Evolutionary conservation across 108 stramenopile genomes (phyloP), one percentile per base, ranked within the genome.

Genomic region (Nitzschia sp.): DNA sequence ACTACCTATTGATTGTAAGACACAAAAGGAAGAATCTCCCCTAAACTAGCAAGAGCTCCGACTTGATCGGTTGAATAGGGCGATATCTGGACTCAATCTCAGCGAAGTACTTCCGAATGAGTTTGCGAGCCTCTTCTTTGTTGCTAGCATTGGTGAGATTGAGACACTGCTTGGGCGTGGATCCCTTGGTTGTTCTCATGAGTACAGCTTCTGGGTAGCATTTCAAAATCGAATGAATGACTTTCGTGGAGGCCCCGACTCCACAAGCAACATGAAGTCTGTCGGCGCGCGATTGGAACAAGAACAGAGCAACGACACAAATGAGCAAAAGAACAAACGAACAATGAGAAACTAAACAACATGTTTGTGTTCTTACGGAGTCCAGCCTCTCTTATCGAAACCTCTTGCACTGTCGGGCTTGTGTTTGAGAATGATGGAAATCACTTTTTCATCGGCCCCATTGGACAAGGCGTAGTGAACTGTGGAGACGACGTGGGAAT

Each of bases 181-280:
- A 82, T 38, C 87, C 85, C 66, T 86, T 88, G 21, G 82, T 74
- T 7, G 88, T 89, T 52, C 55, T 26, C 70, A 81, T 71, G 21
- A 86, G 57, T 12, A 71, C 73, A 3, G 87, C 89, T 73, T 93
- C 92, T 56, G 89, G 89, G 54, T 90, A 93, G n/a, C 81, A 80
- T 41, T 72, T 51, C 37, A 90, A 60, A 43, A 93, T 67, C 0
- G 69, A 43, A 64, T 83, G 67, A 64, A 90, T 79, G n/a, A 90
- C 88, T 6, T 67, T 50, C 12, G 82, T 79, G 8, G 84, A 76
- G 10, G 92, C 89, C 37, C 84, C 86, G 39, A 84, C 82, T 37
- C 82, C 83, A 59, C 88, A 89, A 6, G 92, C 92, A 53, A 88
- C 84, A 64, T 93, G 92, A 7, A 93, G 63, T 58, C 68, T 69